Percentiles rank a stretch among this genome's conserved stretches.
These are phyloP conservation scores for Lippia alba DNA, from an alignment of 305 asterid species.

Conservation along the genomic window DNA sequence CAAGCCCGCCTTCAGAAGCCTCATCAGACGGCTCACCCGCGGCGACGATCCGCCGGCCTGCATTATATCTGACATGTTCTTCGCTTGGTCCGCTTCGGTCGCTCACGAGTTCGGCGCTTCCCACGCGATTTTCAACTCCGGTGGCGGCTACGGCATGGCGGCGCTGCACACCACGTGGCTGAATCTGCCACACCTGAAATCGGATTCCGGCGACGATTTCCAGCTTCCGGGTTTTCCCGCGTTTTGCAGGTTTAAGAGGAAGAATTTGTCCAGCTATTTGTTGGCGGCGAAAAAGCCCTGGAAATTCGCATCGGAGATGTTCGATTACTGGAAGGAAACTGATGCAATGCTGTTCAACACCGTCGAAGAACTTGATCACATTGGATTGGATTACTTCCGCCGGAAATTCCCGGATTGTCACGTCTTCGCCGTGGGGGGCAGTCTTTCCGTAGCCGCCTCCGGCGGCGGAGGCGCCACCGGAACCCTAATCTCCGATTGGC, in stretches of 20 bases:
- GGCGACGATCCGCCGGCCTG: slow-evolving; percentile 25
- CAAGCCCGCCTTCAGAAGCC: slow-evolving; percentile 37
- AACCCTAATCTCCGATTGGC: slow-evolving; percentile 36
- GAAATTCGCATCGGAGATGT: slow-evolving; percentile 36
- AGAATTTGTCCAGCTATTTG: slow-evolving; percentile 32
- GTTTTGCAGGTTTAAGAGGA: slow-evolving; percentile 44
- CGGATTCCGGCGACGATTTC: slow-evolving; percentile 19
- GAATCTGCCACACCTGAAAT: slow-evolving; percentile 35
- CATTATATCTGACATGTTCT: slow-evolving; percentile 44
- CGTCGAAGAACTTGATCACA: slow-evolving; percentile 45
- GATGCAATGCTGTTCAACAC: slow-evolving; percentile 59
- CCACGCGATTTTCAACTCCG: slow-evolving; percentile 41
- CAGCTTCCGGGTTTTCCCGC: slow-evolving; percentile 51
- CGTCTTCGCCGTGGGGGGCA: slow-evolving; percentile 36
- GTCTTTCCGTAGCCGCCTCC: slow-evolving; percentile 19
- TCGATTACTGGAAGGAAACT: slow-evolving; percentile 47
- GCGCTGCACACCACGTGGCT: slow-evolving; percentile 30
- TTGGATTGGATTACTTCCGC: slow-evolving; percentile 48
- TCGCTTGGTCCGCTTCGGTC: slow-evolving; percentile 41
- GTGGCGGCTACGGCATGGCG: slow-evolving; percentile 45
- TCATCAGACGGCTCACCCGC: slow-evolving; percentile 25
- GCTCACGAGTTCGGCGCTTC: slow-evolving; percentile 38
- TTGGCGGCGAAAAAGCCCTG: slow-evolving; percentile 33
- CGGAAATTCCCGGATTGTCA: slow-evolving; percentile 39
- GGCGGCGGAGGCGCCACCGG: slow-evolving; percentile 1